A percentile compares a stretch with the other conserved stretches of the same genome.
These are phyloP conservation scores for Talaromyces adpressus DNA, from an alignment of 495 filamentous ascomycete genomes.

Conservation along the genomic window DNA sequence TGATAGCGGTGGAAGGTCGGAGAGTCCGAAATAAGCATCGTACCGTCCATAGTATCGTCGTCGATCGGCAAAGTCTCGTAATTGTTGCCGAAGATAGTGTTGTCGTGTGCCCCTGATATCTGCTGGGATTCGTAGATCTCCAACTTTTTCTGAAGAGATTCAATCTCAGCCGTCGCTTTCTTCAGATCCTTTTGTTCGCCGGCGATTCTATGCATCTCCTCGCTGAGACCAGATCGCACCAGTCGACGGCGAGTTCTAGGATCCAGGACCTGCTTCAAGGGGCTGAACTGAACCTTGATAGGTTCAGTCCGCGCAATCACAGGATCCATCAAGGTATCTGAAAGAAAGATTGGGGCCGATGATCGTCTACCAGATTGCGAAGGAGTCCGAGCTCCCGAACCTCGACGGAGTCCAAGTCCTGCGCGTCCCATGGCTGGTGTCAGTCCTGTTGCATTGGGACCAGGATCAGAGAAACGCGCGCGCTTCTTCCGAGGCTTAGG, in stretches of 20 bases:
- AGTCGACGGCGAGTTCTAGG: background rate
- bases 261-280: background rate
- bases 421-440: slow-evolving; percentile 67
- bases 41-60: background rate
- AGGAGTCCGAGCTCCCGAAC: background rate
- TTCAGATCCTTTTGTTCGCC: background rate
- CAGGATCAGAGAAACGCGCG: slow-evolving; percentile 69
- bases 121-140: background rate
- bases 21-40: background rate
- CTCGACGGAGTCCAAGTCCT: slow-evolving; percentile 24
- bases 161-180: background rate
- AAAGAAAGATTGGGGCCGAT: background rate
- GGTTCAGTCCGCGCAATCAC: background rate
- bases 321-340: background rate
- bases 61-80: background rate
- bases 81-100: background rate
- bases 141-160: background rate
- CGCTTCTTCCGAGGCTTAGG: slow-evolving; percentile 42
- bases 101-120: background rate
- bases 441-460: slow-evolving; percentile 30
- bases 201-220: background rate
- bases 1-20: background rate
- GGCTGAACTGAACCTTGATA: background rate
- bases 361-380: background rate
- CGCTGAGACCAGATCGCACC: background rate